A percentile compares a stretch with the other conserved stretches of the same genome.
These are phyloP conservation scores for Neurospora sp. DNA, from an alignment of 495 filamentous ascomycete genomes.

Conservation along the genomic window DNA sequence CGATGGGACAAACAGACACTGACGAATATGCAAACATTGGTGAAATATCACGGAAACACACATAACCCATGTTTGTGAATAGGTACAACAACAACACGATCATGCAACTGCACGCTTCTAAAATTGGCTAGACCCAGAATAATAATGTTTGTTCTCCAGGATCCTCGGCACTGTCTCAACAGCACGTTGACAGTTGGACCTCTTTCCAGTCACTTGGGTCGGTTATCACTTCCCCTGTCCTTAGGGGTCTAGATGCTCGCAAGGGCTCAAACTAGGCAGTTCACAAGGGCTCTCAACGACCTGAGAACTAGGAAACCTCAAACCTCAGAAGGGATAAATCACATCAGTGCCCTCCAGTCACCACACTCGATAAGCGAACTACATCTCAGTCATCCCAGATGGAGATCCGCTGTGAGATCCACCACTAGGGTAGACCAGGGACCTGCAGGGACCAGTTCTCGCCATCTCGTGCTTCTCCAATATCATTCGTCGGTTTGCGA, in stretches of 20 bases:
- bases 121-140: background rate
- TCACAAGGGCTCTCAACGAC: background rate
- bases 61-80: background rate
- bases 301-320: background rate
- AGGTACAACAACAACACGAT: background rate
- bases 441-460: background rate
- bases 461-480: background rate
- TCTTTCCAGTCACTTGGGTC: background rate
- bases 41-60: background rate
- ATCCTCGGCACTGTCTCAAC: background rate
- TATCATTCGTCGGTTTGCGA: background rate
- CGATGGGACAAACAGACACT: background rate
- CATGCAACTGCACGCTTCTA: background rate
- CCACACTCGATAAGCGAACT: background rate
- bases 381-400: background rate
- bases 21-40: background rate
- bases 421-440: background rate
- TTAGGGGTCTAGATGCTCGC: background rate
- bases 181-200: background rate
- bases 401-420: background rate
- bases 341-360: background rate
- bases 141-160: background rate
- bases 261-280: background rate
- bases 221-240: background rate
- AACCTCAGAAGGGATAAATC: background rate